Base-by-base conservation (phyloP, 2,329 filamentous ascomycete species). In the Gnomoniopsis smithogilvyi region DNA sequence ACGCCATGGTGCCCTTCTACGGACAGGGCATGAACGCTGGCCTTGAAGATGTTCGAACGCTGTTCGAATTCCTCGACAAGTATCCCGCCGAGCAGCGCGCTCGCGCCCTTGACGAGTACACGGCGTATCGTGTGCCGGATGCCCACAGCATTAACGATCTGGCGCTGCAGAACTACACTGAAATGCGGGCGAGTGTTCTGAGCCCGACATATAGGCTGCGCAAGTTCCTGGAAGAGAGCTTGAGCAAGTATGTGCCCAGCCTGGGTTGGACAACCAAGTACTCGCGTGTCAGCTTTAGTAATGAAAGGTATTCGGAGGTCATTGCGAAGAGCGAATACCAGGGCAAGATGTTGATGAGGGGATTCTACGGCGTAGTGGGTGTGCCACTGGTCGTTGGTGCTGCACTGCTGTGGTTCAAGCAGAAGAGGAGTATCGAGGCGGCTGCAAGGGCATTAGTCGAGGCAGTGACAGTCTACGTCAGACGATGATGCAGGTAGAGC, bases 1-100 rank as follows among this genome's bases (percentile, higher is more conserved):
- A 99, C 72, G 95, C 96, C 59, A 97, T 99, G 88, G 92, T 99
- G 0, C 95, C 95, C 0, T 99, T 99, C 74, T 99, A 98, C 72
- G 95, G 95, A 0, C 95, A 99, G 73, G 95, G 95, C 41, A 96
- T 99, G 87, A 99, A 99, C 69, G 90, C 95, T 0, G 95, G 95
- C 0, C 84, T 99, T 46, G 95, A 99, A 76, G 94, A 97, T 67
- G 92, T 99, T 14, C 87, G 90, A 8, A 87, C 96, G 6, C 83
- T 99, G 1, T 99, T 96, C 73, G 85, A 87, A 0, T 80, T 89
- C 47, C 79, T 98, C 1, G 93, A 97, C 73, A 83, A 84, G 65
- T 80, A 92, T 64, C 76, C 80, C 1, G 73, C 72, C 38, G 66
- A 75, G 7, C 68, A 73, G 21, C 61, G 89, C 3, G 87, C 87